A percentile compares a stretch with the other conserved stretches of the same genome.
phyloP scores from a whole-genome alignment of 163 green algal genomes.

The Smithsoniella earleae region DNA sequence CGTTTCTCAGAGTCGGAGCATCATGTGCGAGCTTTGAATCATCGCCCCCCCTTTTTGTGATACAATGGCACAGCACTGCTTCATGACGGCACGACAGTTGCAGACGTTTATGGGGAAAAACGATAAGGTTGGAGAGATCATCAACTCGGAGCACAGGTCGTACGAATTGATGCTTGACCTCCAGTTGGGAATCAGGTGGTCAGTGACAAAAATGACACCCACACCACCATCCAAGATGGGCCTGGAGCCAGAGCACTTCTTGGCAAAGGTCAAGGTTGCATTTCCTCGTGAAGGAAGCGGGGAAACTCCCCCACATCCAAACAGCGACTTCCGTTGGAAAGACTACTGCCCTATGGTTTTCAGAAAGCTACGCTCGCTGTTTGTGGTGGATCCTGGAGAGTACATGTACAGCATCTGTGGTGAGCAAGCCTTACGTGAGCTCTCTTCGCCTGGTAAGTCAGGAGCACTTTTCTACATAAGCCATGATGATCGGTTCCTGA shows the following conservation, averaged over 20 bases:
- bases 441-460: constrained; percentile 62
- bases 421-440: constrained; percentile 67
- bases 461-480: constrained; percentile 68
- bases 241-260: constrained; percentile 35
- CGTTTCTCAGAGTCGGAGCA: no score
- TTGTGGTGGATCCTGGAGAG: constrained; percentile 68
- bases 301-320: constrained; percentile 45
- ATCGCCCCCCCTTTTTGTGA: no score
- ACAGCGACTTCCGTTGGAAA: constrained; percentile 85
- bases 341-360: constrained; percentile 84
- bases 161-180: constrained; percentile 92
- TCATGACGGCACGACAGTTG: no score
- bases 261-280: constrained; percentile 52
- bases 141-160: constrained; percentile 77
- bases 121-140: constrained; percentile 60
- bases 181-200: constrained; percentile 79
- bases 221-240: constrained; percentile 30
- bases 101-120: constrained; percentile 32
- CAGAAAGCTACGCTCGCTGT: constrained; percentile 60
- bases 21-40: no score
- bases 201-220: constrained; percentile 45
- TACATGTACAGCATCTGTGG: constrained; percentile 86
- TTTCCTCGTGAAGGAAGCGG: constrained; percentile 62
- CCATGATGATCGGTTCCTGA: constrained; percentile 74
- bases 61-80: no score